Base-by-base conservation (phyloP, 164 flowering plant genomes). In the Liquidambar formosana region DNA sequence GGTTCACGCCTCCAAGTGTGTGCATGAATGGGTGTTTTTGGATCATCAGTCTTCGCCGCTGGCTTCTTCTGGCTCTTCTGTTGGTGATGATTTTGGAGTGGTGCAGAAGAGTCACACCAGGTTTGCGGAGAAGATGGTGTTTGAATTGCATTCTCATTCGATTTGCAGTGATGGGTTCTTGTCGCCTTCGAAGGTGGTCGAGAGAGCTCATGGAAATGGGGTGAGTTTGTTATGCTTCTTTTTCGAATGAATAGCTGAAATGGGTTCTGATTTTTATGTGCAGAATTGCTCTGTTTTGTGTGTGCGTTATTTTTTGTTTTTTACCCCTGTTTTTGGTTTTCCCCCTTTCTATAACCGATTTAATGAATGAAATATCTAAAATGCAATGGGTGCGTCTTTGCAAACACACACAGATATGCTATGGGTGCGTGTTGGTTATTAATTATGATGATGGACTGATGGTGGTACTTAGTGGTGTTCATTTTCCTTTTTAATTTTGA, bases 131-230 rank as follows among this genome's bases (percentile, higher is more conserved):
- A 86, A 82, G 63, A 46, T 91, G 63, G 81, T 90, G 43, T 93
- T 95, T 68, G 99, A 95, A 67, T 79, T 93, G 84, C 99, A 95
- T 67, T 90, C 88, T 15, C 99, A 95, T 80, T 78, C 97, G 8
- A 88, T 67, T 57, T 83, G 79, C 75, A 95, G 98, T 75, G 99
- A 95, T 86, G 99, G 99, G 60, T 91, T 79, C 71, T 78, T 91
- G 77, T 83, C 97, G 6, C 99, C 98, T 73, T 65, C 96, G 0
- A 88, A 84, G 78, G 86, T 93, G 51, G 97, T 95, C 27, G 94
- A 95, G 78, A 86, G 86, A 77, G 99, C 99, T 68, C 92, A 93
- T 78, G 76, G 79, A 38, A 86, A 89, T 72, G 98, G 97, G 93
- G 99, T 93, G 43, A 84, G 88, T 75, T 38, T 57, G 48, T 15